Base-by-base conservation (phyloP, 345 rosid genomes). In the Sonneratia caseolaris region DNA sequence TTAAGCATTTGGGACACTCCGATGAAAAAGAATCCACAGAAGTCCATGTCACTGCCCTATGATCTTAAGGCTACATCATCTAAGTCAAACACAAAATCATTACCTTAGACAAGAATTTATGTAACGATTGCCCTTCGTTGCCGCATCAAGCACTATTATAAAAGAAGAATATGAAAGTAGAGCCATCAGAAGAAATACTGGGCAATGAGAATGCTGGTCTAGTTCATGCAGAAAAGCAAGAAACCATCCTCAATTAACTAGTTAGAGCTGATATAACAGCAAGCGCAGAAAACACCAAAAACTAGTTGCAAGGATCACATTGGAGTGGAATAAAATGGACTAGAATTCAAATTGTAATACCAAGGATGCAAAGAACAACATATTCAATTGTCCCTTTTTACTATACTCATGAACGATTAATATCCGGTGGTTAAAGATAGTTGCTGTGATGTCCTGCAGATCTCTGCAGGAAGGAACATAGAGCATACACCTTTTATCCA, bases 71-170 rank as follows among this genome's bases (percentile, higher is more conserved):
- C 45, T 4, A 40, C 32, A 67, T 0, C 16, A 19, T 1, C 1
- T 5, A 68, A 27, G 12, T 43, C 1, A 68, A 68, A 68, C 15
- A 68, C 14, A 32, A 45, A 68, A 27, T 13, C 11, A 42, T 51
- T 83, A 94, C 98, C 96, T 90, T 71, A 94, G 91, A 81, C 96
- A 90, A 35, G 97, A 94, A 78, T 94, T 90, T 83, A 91, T 88
- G 80, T 86, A 94, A 21, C 90, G 89, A 47, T 91, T 94, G 40
- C 98, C 98, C 81, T 90, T 90, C 1, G 93, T 90, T 32, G 97
- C 89, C 45, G 92, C 96, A 82, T 91, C 97, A 32, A 94, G 85
- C 48, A 92, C 97, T 91, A 78, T 74, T 91, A 78, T 74, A 73
- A 53, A 69, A 24, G 43, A 37, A 72, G 16, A 66, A 36, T 37